Base-by-base conservation (phyloP, 768 basidiomycete genomes). In the Leccinum imitatum region DNA sequence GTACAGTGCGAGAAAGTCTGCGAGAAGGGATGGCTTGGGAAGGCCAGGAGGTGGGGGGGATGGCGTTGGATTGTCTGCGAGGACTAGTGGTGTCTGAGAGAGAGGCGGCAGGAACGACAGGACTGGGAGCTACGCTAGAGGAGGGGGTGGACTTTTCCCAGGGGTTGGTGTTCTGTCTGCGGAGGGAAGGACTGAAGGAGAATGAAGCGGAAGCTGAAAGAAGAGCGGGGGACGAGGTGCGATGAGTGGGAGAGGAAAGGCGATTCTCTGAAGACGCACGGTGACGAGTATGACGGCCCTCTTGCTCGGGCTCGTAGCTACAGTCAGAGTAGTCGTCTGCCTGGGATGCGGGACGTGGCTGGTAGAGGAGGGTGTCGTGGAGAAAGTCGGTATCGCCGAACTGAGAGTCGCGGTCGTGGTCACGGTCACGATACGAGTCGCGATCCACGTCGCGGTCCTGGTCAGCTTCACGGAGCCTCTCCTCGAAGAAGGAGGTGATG, bases 401-500 rank as follows among this genome's bases (percentile, higher is more conserved):
- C 70, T 84, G 84, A 23, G 80, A 83, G 69, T 87, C 88, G 64
- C 78, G 81, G 76, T 85, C 83, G 25, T 75, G 73, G 60, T 84
- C 85, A 57, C 75, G 74, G 62, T 77, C 77, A 54, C 76, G 74
- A 57, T 69, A 79, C 48, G 70, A 72, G 67, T 89, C 88, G 58
- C 84, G 84, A 71, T 90, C 89, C 19, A 76, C 71, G 69, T 90
- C 88, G 62, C 77, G 76, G 66, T 81, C 76, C 66, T 85, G 81
- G 72, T 93, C 88, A 56, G 82, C 85, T 63, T 92, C 90, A 50
- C 89, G 81, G 39, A 96, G 82, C 67, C 89, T 85, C 71, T 94
- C 90, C 77, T 99, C 96, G 66, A 97, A 96, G 76, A 94, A 98
- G 41, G 86, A 76, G 63, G 96, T 96, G 79, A 99, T 95, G 61